Evolutionary conservation across 495 filamentous ascomycete genomes (phyloP).

Genomic region (Chaetomidium leptoderma): DNA sequence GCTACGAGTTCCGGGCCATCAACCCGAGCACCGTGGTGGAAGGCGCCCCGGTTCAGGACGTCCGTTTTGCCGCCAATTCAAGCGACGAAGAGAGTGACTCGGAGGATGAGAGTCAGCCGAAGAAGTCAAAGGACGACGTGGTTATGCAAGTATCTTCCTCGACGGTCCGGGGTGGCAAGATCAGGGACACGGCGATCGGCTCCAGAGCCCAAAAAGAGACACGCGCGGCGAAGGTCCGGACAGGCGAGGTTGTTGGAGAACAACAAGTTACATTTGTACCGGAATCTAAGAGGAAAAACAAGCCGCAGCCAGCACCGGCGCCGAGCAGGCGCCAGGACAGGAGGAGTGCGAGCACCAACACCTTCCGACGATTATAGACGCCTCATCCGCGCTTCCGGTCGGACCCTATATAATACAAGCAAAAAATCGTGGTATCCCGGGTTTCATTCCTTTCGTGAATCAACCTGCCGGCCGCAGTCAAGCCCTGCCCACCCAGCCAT

Average conservation of each 20-base stretch:
- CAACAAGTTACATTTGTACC: conserved; percentile 81
- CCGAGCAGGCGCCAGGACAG: conserved; percentile 45
- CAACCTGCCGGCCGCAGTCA: neutral
- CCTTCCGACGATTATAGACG: conserved; percentile 58
- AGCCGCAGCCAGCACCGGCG: conserved; percentile 34
- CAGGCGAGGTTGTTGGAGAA: conserved; percentile 68
- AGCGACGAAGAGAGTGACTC: conserved; percentile 21
- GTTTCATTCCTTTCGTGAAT: conserved; percentile 12
- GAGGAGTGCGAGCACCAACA: conserved; percentile 71
- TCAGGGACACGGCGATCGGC: conserved; percentile 64
- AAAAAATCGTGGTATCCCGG: conserved; percentile 22
- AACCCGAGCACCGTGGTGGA: conserved; percentile 69
- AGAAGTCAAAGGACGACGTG: conserved; percentile 42
- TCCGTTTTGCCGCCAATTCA: conserved; percentile 6
- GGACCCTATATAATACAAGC: conserved; percentile 28
- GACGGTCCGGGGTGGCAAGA: conserved; percentile 53
- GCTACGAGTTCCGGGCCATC: conserved; percentile 75
- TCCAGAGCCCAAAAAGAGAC: conserved; percentile 52
- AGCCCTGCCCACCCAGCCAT: neutral
- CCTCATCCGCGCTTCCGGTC: conserved; percentile 19
- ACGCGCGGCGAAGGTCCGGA: conserved; percentile 44
- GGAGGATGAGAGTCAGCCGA: conserved; percentile 33
- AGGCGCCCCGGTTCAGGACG: conserved; percentile 3
- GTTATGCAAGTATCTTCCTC: conserved; percentile 68
- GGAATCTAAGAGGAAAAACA: conserved; percentile 49